These are phyloP conservation scores for Thermothelomyces thermophilus DNA, from an alignment of 2,329 filamentous ascomycete species.

Conservation along the genomic window DNA sequence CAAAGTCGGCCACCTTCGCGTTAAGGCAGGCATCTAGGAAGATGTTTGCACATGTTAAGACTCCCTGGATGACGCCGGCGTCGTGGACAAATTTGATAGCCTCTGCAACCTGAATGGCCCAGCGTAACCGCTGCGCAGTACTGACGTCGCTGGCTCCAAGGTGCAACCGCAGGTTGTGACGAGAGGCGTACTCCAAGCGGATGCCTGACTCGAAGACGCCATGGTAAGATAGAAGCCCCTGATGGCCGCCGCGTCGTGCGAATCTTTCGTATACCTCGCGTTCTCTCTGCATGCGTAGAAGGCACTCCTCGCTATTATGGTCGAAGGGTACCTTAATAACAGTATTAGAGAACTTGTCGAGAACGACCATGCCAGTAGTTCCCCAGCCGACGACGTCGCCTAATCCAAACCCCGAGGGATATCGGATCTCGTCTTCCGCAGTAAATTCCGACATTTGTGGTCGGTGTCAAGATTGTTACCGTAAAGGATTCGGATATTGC, in stretches of 20 bases:
- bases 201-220: conserved; percentile 3
- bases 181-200: not conserved
- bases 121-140: not conserved
- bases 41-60: not conserved
- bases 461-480: too few relatives aligned
- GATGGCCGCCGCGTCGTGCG: not conserved
- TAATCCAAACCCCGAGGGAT: too few relatives aligned
- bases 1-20: conserved; percentile 7
- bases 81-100: conserved; percentile 3
- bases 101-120: conserved; percentile 3
- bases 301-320: too few relatives aligned
- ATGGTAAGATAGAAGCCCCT: not conserved
- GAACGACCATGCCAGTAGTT: too few relatives aligned
- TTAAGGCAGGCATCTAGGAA: not conserved
- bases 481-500: too few relatives aligned
- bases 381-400: too few relatives aligned
- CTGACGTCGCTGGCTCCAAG: not conserved
- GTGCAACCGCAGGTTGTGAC: not conserved
- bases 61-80: conserved; percentile 1
- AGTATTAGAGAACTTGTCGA: too few relatives aligned
- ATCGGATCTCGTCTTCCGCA: too few relatives aligned
- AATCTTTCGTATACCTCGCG: conserved; percentile 6
- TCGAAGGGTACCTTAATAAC: too few relatives aligned
- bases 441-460: too few relatives aligned
- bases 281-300: too few relatives aligned